phyloP scores from a whole-genome alignment of 108 stramenopile species.

The Aurantiochytrium sp. region DNA sequence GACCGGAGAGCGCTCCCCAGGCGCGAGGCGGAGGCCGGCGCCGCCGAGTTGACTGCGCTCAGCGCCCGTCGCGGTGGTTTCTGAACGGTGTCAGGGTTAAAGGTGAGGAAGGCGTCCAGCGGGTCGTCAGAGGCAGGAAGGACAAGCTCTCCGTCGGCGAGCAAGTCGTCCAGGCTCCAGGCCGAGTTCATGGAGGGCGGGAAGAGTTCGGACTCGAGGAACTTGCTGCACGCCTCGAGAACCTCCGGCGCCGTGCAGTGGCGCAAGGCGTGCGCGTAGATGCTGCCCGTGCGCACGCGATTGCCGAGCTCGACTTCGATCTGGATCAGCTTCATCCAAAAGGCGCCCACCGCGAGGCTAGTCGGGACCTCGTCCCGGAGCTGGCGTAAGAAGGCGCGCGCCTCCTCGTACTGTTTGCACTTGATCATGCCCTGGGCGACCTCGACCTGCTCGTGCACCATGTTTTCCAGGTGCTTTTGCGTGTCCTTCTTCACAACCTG shows the following conservation, averaged over 20 bases:
- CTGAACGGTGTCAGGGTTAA: constrained; percentile 1
- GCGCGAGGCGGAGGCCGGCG: not conserved
- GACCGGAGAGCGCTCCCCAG: not conserved
- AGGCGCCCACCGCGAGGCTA: not conserved
- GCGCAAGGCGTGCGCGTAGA: not conserved
- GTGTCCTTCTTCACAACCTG: constrained; percentile 21
- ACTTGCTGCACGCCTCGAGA: not conserved
- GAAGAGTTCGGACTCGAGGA: not conserved
- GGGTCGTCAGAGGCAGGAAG: not conserved
- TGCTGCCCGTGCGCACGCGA: not conserved
- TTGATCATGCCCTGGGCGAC: not conserved
- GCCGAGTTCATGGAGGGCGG: not conserved
- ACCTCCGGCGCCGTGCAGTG: not conserved
- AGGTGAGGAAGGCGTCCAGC: not conserved
- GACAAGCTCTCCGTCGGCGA: not conserved
- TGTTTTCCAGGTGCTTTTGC: not conserved
- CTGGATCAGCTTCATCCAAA: not conserved
- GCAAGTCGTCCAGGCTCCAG: not conserved
- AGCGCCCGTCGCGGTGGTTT: not conserved
- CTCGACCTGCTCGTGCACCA: not conserved
- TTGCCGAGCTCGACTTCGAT: not conserved
- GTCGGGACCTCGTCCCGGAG: not conserved
- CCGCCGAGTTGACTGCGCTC: not conserved
- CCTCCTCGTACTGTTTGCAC: not conserved
- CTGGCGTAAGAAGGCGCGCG: not conserved